Conservation (phyloP, 1,139 yeast genomes). For the Diutina ranongensis region DNA sequence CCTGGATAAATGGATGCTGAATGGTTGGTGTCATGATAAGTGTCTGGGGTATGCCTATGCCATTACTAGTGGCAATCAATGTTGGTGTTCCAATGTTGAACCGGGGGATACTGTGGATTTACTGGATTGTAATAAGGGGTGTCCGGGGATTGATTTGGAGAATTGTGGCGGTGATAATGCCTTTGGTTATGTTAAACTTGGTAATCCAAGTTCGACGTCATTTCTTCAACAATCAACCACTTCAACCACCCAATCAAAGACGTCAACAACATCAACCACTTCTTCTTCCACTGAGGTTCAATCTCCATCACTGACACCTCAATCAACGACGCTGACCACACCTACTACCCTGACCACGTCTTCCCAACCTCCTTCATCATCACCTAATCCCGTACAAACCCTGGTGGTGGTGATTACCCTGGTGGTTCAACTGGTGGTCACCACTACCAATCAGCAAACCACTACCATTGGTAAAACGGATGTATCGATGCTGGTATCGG, state of each 20-base stretch:
- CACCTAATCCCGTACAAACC: not conserved
- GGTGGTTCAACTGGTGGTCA: conserved; percentile 4
- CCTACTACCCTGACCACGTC: not conserved
- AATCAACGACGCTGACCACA: not conserved
- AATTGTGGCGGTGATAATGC: conserved; percentile 23
- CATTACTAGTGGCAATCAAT: conserved; percentile 34
- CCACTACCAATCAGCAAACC: not conserved
- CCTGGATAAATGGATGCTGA: conserved; percentile 28
- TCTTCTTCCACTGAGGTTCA: too few species aligned
- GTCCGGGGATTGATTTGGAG: conserved; percentile 37
- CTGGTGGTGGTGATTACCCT: conserved; percentile 4
- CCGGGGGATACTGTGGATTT: conserved; percentile 28
- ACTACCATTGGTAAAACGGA: not conserved
- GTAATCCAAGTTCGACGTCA: not conserved
- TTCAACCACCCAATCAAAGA: too few species aligned
- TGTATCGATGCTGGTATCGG: conserved; percentile 1
- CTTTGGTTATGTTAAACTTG: conserved; percentile 20
- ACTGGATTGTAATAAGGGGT: conserved; percentile 30
- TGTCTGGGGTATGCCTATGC: conserved; percentile 37
- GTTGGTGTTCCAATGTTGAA: conserved; percentile 51
- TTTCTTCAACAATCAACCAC: not conserved
- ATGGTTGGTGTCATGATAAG: conserved; percentile 39
- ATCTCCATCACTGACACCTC: not conserved
- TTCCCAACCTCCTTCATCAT: not conserved
- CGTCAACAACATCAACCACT: too few species aligned